Evolutionary conservation across 352 stramenopile species (phyloP), one percentile per base, ranked within the genome.

Genomic region (Pythium phragmitis): DNA sequence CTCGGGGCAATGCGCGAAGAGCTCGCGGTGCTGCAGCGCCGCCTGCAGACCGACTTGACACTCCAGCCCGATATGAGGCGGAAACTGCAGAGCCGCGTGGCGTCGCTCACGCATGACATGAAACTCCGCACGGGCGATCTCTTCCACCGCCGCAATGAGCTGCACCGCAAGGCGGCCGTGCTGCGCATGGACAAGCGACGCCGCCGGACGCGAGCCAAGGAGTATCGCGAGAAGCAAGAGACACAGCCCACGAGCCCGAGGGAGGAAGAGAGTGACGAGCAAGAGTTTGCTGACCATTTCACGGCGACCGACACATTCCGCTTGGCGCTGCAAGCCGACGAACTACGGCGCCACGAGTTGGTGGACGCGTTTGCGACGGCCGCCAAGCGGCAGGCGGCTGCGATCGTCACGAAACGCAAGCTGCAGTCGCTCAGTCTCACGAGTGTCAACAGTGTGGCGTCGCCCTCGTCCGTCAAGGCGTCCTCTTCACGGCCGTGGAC

Each of bases 91-190:
- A 87, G 57, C 39, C 76, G 73, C 26, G 69, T 85, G 23, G 79
- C 77, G 2, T 67, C 50, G 33, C 67, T 89, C 13, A 75, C 69
- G 21, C 89, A 91, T 41, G 67, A 87, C 5, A 68, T 92, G 57
- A 85, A 89, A 62, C 80, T 81, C 23, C 76, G 78, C 16, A 82
- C 79, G 0, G 85, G 81, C 11, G 83, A 91, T 36, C 51, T 91
- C 17, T 94, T 84, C 53, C 82, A 92, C 60, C 79, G 85, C 17
- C 77, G 74, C 58, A 92, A 94, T 64, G 81, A 92, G 49, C 69
- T 94, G 14, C 81, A 79, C 34, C 76, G 77, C 28, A 88, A 88
- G 39, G 77, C 85, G 50, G 65, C 70, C 14, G 75, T 77, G 52
- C 34, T 74, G 21, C 49, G 62, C 8, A 57, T 74, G 55, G 62